Base-by-base conservation (phyloP, 2,329 filamentous ascomycete species). In the Cladophialophora carrionii region DNA sequence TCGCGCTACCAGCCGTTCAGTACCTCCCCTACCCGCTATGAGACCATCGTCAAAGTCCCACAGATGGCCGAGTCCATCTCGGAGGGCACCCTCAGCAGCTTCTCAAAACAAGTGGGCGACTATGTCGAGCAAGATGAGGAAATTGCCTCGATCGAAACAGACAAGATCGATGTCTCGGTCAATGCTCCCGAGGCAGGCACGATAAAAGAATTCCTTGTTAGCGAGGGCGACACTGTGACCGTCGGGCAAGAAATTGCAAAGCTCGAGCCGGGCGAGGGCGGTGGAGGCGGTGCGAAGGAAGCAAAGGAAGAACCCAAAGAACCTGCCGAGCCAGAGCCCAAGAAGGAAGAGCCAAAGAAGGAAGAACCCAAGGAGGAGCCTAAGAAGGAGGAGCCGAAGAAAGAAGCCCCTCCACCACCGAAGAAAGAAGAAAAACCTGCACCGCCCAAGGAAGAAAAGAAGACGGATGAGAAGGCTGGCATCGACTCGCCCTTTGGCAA, bases 11-110 rank as follows among this genome's bases (percentile, higher is more conserved):
- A 71, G 58, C 66, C 61, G 32, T 71, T 72, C 67, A 70, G 70
- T 60, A 72, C 70, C 43, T 70, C 66, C 17, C 68, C 68, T 9
- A 46, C 58, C 20, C 68, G 68, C 32, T 67, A 71, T 68, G 92
- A 96, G 75, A 89, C 87, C 72, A 81, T 94, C 69, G 88, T 99
- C 78, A 94, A 98, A 81, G 95, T 98, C 71, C 95, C 95, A 37
- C 87, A 95, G 77, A 98, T 99, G 95, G 95, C 95, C 70, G 95
- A 99, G 80, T 98, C 95, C 57, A 98, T 99, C 78, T 96, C 92
- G 52, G 95, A 99, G 80, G 95, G 95, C 67, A 99, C 95, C 24
- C 79, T 99, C 75, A 97, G 96, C 82, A 92, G 96, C 76, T 98
- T 93, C 83, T 90, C 87, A 74, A 98, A 98, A 82, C 83, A 94